Evolutionary conservation across 1,139 yeast species (phyloP).

Genomic region (Saccharomycopsis crataegensis): DNA sequence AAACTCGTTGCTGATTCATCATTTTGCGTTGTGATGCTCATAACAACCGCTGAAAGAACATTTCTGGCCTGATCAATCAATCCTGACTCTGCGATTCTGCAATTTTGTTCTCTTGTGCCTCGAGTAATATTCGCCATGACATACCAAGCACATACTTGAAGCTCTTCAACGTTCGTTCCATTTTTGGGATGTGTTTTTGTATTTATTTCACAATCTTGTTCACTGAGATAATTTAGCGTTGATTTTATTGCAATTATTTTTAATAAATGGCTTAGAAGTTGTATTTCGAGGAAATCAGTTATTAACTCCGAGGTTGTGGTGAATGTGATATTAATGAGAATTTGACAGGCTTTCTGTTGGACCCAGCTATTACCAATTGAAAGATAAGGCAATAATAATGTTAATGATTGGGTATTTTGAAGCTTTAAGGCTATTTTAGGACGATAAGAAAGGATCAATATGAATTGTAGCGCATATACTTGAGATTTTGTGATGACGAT

Average conservation of each 20-base stretch:
- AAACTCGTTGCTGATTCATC: too few relatives aligned
- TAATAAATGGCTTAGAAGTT: constrained; percentile 6
- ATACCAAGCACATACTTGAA: constrained; percentile 16
- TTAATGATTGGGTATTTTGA: constrained; percentile 7
- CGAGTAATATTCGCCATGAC: constrained; percentile 15
- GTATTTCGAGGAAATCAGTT: constrained; percentile 7
- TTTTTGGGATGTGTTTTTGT: constrained; percentile 2
- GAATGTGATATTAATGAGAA: constrained; percentile 14
- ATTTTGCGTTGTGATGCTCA: too few relatives aligned
- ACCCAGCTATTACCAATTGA: constrained; percentile 8
- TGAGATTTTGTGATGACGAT: constrained; percentile 13
- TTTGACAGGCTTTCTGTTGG: constrained; percentile 14
- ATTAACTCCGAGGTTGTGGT: constrained; percentile 1
- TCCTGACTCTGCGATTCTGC: constrained; percentile 7
- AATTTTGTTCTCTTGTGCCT: constrained; percentile 14
- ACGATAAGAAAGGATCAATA: constrained; percentile 11
- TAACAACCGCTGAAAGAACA: too few relatives aligned
- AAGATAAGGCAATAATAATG: constrained; percentile 10
- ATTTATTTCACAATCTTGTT: background rate
- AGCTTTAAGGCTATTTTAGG: constrained; percentile 5
- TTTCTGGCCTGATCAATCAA: background rate
- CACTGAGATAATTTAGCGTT: background rate
- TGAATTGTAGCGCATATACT: constrained; percentile 11
- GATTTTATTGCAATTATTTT: background rate
- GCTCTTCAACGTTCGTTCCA: background rate